Conservation (phyloP, 495 filamentous ascomycete species). For the Glonium stellatum region DNA sequence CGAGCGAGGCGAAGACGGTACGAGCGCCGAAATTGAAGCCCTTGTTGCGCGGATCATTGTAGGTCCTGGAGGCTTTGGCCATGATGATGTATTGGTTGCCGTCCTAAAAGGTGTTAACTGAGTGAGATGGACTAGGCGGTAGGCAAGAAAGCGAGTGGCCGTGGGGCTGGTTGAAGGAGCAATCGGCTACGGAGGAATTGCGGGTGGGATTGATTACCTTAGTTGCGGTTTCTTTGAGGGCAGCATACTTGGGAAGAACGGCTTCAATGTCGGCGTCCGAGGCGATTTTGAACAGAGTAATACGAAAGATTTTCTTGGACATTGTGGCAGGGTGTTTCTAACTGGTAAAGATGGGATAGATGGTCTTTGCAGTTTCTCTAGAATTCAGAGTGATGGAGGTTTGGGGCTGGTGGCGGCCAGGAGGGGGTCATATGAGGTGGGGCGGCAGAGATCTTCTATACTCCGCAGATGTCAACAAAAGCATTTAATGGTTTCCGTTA, state of each 20-base stretch:
- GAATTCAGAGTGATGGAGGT: neutral
- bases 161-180: neutral
- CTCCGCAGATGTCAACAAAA: neutral
- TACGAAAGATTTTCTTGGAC: conserved; percentile 46
- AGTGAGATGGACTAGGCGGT: conserved; percentile 1
- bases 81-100: conserved; percentile 60
- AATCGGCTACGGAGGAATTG: neutral
- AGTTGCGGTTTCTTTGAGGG: conserved; percentile 44
- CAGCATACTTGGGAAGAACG: conserved; percentile 46
- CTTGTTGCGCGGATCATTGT: conserved; percentile 50
- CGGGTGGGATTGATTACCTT: conserved; percentile 37
- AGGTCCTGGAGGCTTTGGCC: conserved; percentile 40
- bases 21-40: conserved; percentile 58
- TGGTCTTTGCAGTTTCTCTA: neutral
- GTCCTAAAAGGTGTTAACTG: conserved; percentile 41
- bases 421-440: no score
- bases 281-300: conserved; percentile 56
- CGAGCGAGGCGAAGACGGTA: conserved; percentile 53
- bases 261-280: conserved; percentile 41
- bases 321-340: conserved; percentile 5
- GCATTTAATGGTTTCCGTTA: neutral
- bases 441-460: neutral
- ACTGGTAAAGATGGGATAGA: neutral
- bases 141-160: neutral
- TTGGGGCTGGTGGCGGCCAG: neutral